These are phyloP conservation scores for Solanum chmielewskii DNA, from an alignment of 257 asterid genomes.

Conservation along the genomic window DNA sequence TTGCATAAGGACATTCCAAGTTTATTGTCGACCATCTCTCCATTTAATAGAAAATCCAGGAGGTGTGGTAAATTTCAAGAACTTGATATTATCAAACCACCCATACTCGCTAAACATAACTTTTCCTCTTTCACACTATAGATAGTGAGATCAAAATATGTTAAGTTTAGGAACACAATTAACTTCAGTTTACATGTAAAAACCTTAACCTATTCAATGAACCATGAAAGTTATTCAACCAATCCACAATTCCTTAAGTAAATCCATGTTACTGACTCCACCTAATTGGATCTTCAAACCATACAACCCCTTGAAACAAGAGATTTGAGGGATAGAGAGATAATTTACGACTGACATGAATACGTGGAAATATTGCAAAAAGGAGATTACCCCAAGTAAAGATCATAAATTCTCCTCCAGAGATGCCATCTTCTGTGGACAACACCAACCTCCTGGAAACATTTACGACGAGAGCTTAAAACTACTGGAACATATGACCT, in stretches of 20 bases:
- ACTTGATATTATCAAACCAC: background rate
- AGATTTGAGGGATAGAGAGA: background rate
- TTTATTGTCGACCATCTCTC: background rate
- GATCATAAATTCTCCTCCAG: conserved; percentile 90
- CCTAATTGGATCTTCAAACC: background rate
- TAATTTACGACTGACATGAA: background rate
- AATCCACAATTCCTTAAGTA: background rate
- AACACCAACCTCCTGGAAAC: conserved; percentile 78
- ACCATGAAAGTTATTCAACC: background rate
- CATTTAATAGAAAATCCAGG: background rate
- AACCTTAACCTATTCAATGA: background rate
- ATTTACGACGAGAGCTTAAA: background rate
- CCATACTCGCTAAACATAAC: background rate
- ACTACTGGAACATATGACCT: background rate
- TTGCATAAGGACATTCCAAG: background rate
- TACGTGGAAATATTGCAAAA: background rate
- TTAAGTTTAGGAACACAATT: background rate
- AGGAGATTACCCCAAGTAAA: conserved; percentile 77
- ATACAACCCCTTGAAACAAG: background rate
- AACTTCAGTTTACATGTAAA: background rate
- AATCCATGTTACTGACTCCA: background rate
- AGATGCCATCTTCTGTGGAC: conserved; percentile 99
- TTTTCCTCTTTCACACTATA: background rate
- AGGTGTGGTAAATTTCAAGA: background rate
- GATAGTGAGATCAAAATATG: background rate